Conservation (phyloP, 192 early-diverging fungal genomes). For the Coemansia sp. region DNA sequence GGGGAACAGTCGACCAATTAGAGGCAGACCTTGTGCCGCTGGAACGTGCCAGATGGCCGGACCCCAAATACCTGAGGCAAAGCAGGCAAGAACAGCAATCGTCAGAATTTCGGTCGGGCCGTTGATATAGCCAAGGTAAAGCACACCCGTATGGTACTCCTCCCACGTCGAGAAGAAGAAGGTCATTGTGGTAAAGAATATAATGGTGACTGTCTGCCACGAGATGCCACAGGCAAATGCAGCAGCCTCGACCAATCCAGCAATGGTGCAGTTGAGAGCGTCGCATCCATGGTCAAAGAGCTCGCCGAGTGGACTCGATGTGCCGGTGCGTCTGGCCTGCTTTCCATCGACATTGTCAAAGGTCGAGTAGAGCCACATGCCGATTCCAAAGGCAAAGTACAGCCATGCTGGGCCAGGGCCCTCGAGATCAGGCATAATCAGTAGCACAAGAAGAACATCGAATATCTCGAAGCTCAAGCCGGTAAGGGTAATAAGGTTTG, state of each 20-base stretch:
- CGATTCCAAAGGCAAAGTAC: conserved; percentile 69
- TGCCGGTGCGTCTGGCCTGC: conserved; percentile 78
- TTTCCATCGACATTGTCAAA: conserved; percentile 89
- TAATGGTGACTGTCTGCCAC: conserved; percentile 57
- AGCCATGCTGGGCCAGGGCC: conserved; percentile 72
- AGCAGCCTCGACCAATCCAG: conserved; percentile 69
- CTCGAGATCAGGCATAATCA: conserved; percentile 67
- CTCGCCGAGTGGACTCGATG: conserved; percentile 75
- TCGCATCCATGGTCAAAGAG: conserved; percentile 87
- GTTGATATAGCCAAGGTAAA: conserved; percentile 81
- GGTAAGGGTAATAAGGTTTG: conserved; percentile 80
- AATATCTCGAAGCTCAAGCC: conserved; percentile 74
- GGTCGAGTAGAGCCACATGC: conserved; percentile 85
- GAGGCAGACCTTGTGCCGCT: conserved; percentile 34
- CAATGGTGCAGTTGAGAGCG: conserved; percentile 79
- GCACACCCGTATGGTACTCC: conserved; percentile 82
- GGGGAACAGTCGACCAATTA: conserved; percentile 44
- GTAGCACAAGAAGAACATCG: conserved; percentile 67
- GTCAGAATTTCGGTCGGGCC: conserved; percentile 86
- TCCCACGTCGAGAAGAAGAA: conserved; percentile 91
- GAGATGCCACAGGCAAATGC: conserved; percentile 72
- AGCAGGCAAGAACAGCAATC: conserved; percentile 61
- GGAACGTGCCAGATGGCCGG: conserved; percentile 51
- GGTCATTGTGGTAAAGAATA: conserved; percentile 65
- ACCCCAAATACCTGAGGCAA: conserved; percentile 67